Evolutionary conservation across 192 early-diverging fungal genomes (phyloP).

Genomic region (Kickxella alabastrina): DNA sequence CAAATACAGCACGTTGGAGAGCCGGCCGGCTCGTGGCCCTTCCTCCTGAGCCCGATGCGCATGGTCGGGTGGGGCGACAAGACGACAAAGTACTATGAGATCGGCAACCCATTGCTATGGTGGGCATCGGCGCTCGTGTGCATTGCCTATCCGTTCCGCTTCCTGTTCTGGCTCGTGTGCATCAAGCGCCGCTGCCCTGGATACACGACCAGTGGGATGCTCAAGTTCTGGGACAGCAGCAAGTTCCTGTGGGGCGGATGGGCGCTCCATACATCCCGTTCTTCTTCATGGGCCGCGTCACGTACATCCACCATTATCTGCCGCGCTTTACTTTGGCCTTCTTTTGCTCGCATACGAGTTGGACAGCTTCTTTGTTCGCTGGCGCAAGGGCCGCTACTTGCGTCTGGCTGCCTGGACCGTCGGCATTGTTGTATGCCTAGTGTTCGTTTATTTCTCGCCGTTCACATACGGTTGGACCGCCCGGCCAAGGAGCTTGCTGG

Average conservation of each 20-base stretch:
- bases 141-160: conserved; percentile 30
- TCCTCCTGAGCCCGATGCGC: conserved; percentile 78
- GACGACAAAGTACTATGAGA: conserved; percentile 77
- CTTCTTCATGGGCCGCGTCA: conserved; percentile 85
- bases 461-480: conserved; percentile 76
- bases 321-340: conserved; percentile 82
- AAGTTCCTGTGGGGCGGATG: conserved; percentile 86
- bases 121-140: conserved; percentile 60
- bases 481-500: conserved; percentile 55
- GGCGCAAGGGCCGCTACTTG: conserved; percentile 62
- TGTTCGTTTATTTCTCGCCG: conserved; percentile 66
- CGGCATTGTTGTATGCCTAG: conserved; percentile 14
- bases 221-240: conserved; percentile 57
- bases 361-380: conserved; percentile 59
- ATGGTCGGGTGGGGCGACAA: conserved; percentile 81
- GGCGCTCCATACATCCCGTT: conserved; percentile 88
- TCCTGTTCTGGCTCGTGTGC: conserved; percentile 17
- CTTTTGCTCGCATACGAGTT: conserved; percentile 69
- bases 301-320: conserved; percentile 96
- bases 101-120: conserved; percentile 90
- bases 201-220: conserved; percentile 37
- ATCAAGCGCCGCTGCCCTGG: conserved; percentile 26
- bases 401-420: conserved; percentile 43
- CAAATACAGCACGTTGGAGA: conserved; percentile 55
- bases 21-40: conserved; percentile 79